Conservation (phyloP, 2,329 filamentous ascomycete species). For the Sarocladium strictum region DNA sequence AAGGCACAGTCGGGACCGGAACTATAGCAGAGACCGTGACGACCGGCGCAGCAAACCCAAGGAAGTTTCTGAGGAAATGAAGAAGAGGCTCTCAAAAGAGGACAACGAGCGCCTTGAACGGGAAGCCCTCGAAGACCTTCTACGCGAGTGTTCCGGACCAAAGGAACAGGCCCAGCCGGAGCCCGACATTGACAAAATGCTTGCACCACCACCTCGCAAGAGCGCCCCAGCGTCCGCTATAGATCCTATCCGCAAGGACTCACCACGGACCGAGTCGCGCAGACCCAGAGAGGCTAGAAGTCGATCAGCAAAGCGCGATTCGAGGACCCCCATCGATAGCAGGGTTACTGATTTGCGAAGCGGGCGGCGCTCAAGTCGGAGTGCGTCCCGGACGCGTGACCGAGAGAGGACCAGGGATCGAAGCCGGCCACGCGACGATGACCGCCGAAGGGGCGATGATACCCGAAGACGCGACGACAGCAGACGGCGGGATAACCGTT, state of each 20-base stretch:
- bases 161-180: slow-evolving; percentile 43
- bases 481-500: slow-evolving; percentile 29
- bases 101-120: slow-evolving; percentile 52
- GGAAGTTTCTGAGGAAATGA: slow-evolving; percentile 37
- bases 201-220: slow-evolving; percentile 50
- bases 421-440: slow-evolving; percentile 10
- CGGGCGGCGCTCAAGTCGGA: slow-evolving; percentile 27
- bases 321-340: slow-evolving; percentile 22
- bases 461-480: slow-evolving; percentile 19
- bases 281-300: slow-evolving; percentile 27
- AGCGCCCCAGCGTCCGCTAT: slow-evolving; percentile 51
- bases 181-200: slow-evolving; percentile 46
- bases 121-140: slow-evolving; percentile 51
- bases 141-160: slow-evolving; percentile 50
- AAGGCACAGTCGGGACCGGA: slow-evolving; percentile 28
- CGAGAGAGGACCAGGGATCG: slow-evolving; percentile 16
- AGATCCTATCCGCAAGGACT: slow-evolving; percentile 44
- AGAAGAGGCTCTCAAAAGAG: slow-evolving; percentile 51
- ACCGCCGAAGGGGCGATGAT: slow-evolving; percentile 10
- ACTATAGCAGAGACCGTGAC: slow-evolving; percentile 21
- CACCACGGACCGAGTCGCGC: slow-evolving; percentile 37
- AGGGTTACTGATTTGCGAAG: slow-evolving; percentile 20
- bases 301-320: slow-evolving; percentile 22
- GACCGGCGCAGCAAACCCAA: slow-evolving; percentile 26
- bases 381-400: slow-evolving; percentile 23